A percentile compares a stretch with the other conserved stretches of the same genome.
Conservation (phyloP, 2,329 filamentous ascomycete species). For the Neurospora sp. region DNA sequence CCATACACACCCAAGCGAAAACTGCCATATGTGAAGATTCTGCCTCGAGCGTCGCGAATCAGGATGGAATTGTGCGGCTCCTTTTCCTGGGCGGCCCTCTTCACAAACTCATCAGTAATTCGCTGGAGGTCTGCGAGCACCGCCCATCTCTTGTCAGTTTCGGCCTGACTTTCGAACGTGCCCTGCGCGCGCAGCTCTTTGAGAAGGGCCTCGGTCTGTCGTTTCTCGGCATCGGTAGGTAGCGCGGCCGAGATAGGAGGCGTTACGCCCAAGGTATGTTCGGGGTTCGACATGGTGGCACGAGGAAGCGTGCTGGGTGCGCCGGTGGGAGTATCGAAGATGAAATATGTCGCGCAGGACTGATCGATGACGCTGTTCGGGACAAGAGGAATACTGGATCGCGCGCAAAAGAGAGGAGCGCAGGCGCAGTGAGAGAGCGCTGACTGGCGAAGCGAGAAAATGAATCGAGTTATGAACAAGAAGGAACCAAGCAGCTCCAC, state of each 20-base stretch:
- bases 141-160: slow-evolving; percentile 66
- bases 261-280: slow-evolving; percentile 54
- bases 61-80: slow-evolving; percentile 63
- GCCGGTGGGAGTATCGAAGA: not conserved
- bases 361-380: not conserved
- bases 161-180: slow-evolving; percentile 77
- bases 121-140: slow-evolving; percentile 69
- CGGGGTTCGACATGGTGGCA: slow-evolving; percentile 15
- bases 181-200: slow-evolving; percentile 80
- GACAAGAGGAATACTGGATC: not conserved
- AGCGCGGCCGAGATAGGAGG: slow-evolving; percentile 69
- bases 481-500: not conserved
- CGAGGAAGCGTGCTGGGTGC: not conserved
- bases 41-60: slow-evolving; percentile 76
- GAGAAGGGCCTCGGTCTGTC: slow-evolving; percentile 68
- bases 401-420: not conserved
- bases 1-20: slow-evolving; percentile 90
- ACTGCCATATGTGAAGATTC: slow-evolving; percentile 93
- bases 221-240: slow-evolving; percentile 67
- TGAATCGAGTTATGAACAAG: not conserved
- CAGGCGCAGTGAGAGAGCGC: not conserved
- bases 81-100: slow-evolving; percentile 64
- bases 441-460: not conserved
- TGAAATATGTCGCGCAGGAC: not conserved
- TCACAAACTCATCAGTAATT: slow-evolving; percentile 80